These are phyloP conservation scores for Arthrobotrys megalospora DNA, from an alignment of 2,329 filamentous ascomycete genomes.

Conservation along the genomic window DNA sequence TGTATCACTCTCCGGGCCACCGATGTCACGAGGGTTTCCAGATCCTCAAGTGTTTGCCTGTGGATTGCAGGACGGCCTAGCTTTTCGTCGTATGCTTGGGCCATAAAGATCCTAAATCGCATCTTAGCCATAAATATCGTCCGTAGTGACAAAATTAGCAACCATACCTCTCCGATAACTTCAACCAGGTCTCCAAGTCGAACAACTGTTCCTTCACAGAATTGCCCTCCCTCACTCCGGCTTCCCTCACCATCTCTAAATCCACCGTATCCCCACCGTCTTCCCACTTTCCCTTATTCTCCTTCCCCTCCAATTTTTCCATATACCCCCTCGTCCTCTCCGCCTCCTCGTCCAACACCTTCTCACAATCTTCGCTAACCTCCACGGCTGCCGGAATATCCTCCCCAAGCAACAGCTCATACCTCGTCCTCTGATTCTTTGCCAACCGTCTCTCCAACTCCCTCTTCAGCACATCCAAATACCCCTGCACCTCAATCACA, in stretches of 20 bases:
- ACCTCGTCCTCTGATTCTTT: slow-evolving; percentile 7
- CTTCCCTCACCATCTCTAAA: slow-evolving; percentile 32
- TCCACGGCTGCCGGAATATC: slow-evolving; percentile 59
- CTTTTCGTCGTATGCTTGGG: slow-evolving; percentile 29
- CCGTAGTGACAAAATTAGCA: not conserved
- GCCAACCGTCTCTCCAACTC: slow-evolving; percentile 27
- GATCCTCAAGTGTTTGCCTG: slow-evolving; percentile 47
- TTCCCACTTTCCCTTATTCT: slow-evolving; percentile 8
- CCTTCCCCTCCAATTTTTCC: slow-evolving; percentile 35
- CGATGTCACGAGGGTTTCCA: slow-evolving; percentile 31
- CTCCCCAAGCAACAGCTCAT: slow-evolving; percentile 46
- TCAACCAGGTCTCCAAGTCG: slow-evolving; percentile 34
- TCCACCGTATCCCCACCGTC: slow-evolving; percentile 17
- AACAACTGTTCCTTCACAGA: slow-evolving; percentile 11
- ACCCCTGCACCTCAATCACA: slow-evolving; percentile 55
- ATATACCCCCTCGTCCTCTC: slow-evolving; percentile 36
- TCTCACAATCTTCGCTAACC: slow-evolving; percentile 54
- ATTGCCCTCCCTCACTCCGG: not conserved
- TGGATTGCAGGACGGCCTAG: slow-evolving; percentile 35
- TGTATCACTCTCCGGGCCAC: slow-evolving; percentile 50
- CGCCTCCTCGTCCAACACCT: slow-evolving; percentile 49
- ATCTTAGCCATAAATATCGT: slow-evolving; percentile 13
- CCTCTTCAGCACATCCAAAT: slow-evolving; percentile 36
- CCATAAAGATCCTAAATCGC: slow-evolving; percentile 49
- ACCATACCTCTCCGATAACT: slow-evolving; percentile 45